Conservation (phyloP, 441 rosid species). For the Populus hybrid region DNA sequence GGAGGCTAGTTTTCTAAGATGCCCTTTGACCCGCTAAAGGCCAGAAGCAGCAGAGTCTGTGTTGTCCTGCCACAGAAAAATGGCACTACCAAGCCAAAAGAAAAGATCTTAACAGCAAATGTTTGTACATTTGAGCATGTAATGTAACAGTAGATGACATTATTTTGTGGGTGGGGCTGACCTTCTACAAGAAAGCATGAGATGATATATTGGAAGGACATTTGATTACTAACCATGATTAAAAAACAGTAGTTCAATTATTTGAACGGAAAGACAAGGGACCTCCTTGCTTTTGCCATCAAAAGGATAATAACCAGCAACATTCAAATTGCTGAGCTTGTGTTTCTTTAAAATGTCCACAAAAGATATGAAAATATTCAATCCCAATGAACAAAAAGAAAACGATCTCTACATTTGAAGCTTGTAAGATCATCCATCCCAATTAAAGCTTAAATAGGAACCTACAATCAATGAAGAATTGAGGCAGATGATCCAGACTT, state of each 20-base stretch:
- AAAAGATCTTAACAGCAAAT: too few relatives aligned
- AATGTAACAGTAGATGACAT: too few relatives aligned
- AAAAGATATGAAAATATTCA: not conserved
- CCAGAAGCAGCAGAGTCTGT: not conserved
- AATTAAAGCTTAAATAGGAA: not conserved
- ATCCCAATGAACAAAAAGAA: not conserved
- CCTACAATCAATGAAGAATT: constrained; percentile 16
- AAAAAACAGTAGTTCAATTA: not conserved
- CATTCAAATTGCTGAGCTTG: not conserved
- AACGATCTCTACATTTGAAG: constrained; percentile 8
- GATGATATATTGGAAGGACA: not conserved
- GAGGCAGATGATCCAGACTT: constrained; percentile 12
- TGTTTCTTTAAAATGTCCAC: constrained; percentile 4
- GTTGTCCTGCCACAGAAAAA: not conserved
- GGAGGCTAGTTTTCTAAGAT: not conserved
- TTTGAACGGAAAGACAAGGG: too few relatives aligned
- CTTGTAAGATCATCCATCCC: not conserved
- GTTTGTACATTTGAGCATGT: too few relatives aligned
- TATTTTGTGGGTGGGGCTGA: not conserved
- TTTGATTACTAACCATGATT: too few relatives aligned
- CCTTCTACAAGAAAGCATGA: not conserved
- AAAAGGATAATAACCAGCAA: not conserved
- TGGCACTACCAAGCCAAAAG: too few relatives aligned
- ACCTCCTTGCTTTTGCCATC: not conserved
- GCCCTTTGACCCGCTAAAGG: constrained; percentile 25